Evolutionary conservation across 371 early-diverging fungal genomes (phyloP).

Genomic region (Actinomortierella wolfii): DNA sequence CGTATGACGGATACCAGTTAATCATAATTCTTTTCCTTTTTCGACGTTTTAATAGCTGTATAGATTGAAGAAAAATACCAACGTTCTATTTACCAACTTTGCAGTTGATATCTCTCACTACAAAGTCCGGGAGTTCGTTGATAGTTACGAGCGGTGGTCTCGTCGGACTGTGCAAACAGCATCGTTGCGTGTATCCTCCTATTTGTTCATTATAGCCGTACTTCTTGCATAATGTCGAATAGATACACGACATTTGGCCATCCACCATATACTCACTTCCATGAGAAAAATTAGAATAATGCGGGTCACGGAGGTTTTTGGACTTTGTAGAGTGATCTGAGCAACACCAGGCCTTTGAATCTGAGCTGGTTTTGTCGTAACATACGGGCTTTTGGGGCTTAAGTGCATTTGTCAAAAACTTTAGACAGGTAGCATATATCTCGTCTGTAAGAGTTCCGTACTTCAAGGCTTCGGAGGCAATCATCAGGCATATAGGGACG

Average conservation of each 20-base stretch:
- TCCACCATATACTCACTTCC: slow-evolving; percentile 1
- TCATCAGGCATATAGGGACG: slow-evolving; percentile 5
- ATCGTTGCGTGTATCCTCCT: slow-evolving; percentile 1
- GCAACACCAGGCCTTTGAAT: background rate
- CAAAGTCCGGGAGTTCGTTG: slow-evolving; percentile 12
- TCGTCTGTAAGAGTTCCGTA: slow-evolving; percentile 4
- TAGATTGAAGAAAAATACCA: too few species aligned
- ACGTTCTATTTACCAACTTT: too few species aligned
- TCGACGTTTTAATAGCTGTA: too few species aligned
- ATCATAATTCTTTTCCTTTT: too few species aligned
- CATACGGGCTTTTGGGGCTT: background rate
- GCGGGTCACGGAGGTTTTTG: background rate
- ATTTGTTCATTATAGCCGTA: background rate
- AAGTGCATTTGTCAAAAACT: background rate
- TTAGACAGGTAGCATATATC: slow-evolving; percentile 1
- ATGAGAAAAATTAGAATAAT: too few species aligned
- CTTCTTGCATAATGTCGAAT: background rate
- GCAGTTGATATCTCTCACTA: slow-evolving; percentile 8
- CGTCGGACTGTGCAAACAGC: slow-evolving; percentile 5
- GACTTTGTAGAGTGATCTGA: slow-evolving; percentile 3
- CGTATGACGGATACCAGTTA: too few species aligned
- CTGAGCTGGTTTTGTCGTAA: background rate
- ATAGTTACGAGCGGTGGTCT: background rate
- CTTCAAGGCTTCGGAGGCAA: slow-evolving; percentile 9
- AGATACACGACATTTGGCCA: slow-evolving; percentile 10